Conservation (phyloP, 495 filamentous ascomycete genomes). For the Xylaria venustula region DNA sequence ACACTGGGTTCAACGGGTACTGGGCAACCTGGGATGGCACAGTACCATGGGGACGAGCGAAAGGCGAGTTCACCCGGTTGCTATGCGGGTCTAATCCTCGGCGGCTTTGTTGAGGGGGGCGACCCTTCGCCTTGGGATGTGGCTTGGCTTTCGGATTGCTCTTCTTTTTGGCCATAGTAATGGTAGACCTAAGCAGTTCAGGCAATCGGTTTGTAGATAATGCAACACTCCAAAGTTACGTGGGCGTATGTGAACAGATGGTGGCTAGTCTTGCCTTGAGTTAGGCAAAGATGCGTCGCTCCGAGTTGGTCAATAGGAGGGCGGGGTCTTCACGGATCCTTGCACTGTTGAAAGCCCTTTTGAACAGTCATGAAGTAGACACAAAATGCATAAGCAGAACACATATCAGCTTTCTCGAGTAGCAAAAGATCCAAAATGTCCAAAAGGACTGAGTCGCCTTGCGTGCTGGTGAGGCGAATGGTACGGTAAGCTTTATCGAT, state of each 20-base stretch:
- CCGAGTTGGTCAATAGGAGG: no score
- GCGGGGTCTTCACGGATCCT: no score
- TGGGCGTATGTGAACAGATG: constrained; percentile 7
- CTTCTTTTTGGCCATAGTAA: constrained; percentile 9
- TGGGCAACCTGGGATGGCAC: constrained; percentile 3
- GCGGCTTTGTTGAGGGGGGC: neutral
- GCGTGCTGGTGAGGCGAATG: neutral
- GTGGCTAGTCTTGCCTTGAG: neutral
- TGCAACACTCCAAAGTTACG: neutral
- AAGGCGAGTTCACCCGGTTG: neutral
- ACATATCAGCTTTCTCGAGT: no score
- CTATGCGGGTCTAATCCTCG: neutral
- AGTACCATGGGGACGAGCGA: constrained; percentile 11
- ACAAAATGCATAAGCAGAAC: no score
- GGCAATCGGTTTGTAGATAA: neutral
- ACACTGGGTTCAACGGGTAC: neutral
- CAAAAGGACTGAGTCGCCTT: no score
- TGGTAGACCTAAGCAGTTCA: neutral
- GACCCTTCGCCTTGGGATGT: neutral
- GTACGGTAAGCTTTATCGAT: constrained; percentile 3
- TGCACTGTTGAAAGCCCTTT: no score
- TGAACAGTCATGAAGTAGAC: no score
- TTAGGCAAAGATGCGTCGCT: neutral
- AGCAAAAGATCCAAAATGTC: no score
- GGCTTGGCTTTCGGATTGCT: neutral